Evolutionary conservation across 371 early-diverging fungal genomes (phyloP).

Genomic region (Nematocida sp.): DNA sequence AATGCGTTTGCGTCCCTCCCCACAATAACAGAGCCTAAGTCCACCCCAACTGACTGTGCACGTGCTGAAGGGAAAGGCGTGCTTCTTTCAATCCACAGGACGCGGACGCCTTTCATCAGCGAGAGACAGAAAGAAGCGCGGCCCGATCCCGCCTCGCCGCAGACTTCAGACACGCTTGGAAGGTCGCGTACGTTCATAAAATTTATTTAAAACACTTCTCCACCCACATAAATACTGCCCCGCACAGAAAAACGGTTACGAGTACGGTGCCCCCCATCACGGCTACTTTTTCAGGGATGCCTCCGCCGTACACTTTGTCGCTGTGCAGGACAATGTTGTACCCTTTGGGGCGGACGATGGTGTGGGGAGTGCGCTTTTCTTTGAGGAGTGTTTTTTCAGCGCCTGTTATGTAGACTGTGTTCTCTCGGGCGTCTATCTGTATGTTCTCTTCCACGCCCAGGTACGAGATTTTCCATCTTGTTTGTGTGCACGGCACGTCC

Average conservation of each 20-base stretch:
- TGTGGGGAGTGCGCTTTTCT: neutral
- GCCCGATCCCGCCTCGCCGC: constrained; percentile 3
- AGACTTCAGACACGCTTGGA: constrained; percentile 36
- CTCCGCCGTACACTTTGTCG: constrained; percentile 1
- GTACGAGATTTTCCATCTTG: constrained; percentile 48
- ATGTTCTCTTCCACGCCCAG: constrained; percentile 23
- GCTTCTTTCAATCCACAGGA: constrained; percentile 30
- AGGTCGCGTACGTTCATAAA: constrained; percentile 13
- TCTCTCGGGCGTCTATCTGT: neutral
- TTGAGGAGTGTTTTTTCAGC: neutral
- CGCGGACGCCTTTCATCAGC: neutral
- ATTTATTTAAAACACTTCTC: neutral
- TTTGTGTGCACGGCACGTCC: constrained; percentile 1
- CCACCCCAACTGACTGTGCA: neutral
- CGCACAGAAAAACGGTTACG: neutral
- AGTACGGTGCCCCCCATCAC: neutral
- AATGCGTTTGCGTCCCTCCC: neutral
- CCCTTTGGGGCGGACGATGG: constrained; percentile 8
- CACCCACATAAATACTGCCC: neutral
- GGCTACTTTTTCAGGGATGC: constrained; percentile 26
- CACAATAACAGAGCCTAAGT: constrained; percentile 12
- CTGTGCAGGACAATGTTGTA: constrained; percentile 24
- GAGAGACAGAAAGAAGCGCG: constrained; percentile 16
- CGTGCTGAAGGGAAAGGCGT: neutral
- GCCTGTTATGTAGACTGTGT: constrained; percentile 2